Conservation (phyloP, 2,329 filamentous ascomycete genomes). For the Magnaporthales sp. region DNA sequence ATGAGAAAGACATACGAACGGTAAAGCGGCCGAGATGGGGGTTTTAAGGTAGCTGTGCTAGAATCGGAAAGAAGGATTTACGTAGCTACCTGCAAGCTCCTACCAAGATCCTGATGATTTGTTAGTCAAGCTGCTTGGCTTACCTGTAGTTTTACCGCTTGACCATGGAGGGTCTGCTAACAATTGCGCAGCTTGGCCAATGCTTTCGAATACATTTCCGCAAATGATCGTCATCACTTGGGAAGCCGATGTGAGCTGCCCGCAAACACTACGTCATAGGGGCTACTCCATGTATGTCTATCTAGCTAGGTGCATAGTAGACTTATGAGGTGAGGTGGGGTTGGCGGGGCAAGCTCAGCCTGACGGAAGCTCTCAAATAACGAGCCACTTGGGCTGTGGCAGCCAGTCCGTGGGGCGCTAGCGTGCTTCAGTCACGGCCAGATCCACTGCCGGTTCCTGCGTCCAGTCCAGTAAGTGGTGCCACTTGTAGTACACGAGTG, state of each 20-base stretch:
- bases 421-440: not conserved
- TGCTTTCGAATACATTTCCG: not conserved
- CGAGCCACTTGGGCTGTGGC: not conserved
- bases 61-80: not conserved
- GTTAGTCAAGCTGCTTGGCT: slow-evolving; percentile 2
- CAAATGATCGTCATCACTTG: slow-evolving; percentile 1
- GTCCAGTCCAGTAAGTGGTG: not conserved
- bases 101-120: not conserved
- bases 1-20: not conserved
- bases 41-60: slow-evolving; percentile 1
- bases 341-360: not conserved
- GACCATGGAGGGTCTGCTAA: not conserved
- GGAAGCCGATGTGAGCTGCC: not conserved
- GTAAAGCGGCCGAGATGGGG: not conserved
- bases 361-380: not conserved
- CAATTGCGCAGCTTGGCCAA: not conserved
- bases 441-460: not conserved
- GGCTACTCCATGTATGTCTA: not conserved
- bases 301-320: no score
- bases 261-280: slow-evolving; percentile 2
- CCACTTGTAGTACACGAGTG: not conserved
- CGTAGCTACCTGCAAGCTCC: not conserved
- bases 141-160: not conserved
- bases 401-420: not conserved
- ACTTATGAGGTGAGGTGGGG: not conserved